Conservation (phyloP, 371 early-diverging fungal species). For the Coelomomyces lativittatus region DNA sequence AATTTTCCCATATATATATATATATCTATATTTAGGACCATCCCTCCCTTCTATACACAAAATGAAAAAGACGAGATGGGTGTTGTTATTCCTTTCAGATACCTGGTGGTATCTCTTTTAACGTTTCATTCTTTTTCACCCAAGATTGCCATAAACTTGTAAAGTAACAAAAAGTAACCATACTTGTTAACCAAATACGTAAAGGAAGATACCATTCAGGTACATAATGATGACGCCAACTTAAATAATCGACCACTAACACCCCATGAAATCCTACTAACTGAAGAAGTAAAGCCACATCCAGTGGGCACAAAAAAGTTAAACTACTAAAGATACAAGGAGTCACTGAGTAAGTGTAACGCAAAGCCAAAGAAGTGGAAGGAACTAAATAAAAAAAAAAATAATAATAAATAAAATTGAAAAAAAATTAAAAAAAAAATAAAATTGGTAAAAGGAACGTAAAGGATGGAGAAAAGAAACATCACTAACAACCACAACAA, state of each 20-base stretch:
- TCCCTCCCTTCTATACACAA: too few relatives aligned
- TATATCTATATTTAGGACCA: too few relatives aligned
- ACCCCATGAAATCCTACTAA: background rate
- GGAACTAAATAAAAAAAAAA: background rate
- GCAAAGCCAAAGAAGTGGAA: too few relatives aligned
- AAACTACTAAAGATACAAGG: background rate
- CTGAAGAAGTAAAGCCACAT: background rate
- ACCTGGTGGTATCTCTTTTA: too few relatives aligned
- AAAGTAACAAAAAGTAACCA: too few relatives aligned
- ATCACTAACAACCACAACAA: too few relatives aligned
- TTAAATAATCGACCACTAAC: background rate
- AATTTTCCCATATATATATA: too few relatives aligned
- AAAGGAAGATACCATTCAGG: constrained; percentile 1
- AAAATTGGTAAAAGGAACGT: background rate
- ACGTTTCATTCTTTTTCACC: too few relatives aligned
- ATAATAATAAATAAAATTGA: background rate
- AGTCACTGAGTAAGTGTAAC: constrained; percentile 1
- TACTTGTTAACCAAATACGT: background rate
- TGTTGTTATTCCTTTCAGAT: too few relatives aligned
- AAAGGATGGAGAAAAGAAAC: background rate
- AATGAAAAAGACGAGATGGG: too few relatives aligned
- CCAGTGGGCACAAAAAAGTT: background rate
- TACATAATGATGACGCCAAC: background rate
- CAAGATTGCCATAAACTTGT: too few relatives aligned
- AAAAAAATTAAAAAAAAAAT: background rate